phyloP scores from a whole-genome alignment of 1,139 yeast genomes.

The Kodamaea sp. region DNA sequence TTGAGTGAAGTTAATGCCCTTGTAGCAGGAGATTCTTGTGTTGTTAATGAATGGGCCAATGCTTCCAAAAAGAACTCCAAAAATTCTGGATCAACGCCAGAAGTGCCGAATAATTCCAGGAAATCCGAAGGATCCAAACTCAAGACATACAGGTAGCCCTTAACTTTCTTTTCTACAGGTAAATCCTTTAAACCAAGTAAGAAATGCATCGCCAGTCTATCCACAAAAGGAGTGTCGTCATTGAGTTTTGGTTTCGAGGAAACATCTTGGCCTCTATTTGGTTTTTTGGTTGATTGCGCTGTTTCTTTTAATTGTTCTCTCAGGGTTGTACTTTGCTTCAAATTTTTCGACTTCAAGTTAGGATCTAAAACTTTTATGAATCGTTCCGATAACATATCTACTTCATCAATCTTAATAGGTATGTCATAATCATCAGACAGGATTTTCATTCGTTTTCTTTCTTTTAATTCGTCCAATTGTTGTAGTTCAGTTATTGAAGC shows the following conservation, averaged over 20 bases:
- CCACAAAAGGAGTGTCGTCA: conserved; percentile 14
- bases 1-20: conserved; percentile 17
- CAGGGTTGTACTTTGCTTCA: neutral
- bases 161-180: conserved; percentile 24
- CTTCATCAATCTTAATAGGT: conserved; percentile 40
- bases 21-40: conserved; percentile 3
- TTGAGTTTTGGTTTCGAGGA: conserved; percentile 1
- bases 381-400: conserved; percentile 44
- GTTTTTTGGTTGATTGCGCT: neutral
- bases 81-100: conserved; percentile 58
- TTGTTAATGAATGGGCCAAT: conserved; percentile 21
- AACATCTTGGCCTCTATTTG: neutral
- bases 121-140: conserved; percentile 27
- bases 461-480: conserved; percentile 12
- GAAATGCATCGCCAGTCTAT: conserved; percentile 30
- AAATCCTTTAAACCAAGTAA: conserved; percentile 26
- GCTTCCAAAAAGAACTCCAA: conserved; percentile 53
- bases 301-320: neutral
- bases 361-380: conserved; percentile 16
- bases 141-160: conserved; percentile 43
- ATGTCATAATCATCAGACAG: neutral
- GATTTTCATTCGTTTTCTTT: conserved; percentile 7
- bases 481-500: conserved; percentile 29
- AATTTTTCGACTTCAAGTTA: neutral
- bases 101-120: conserved; percentile 32